Conservation (phyloP, 495 filamentous ascomycete genomes). For the Trichoderma asperelloides region DNA sequence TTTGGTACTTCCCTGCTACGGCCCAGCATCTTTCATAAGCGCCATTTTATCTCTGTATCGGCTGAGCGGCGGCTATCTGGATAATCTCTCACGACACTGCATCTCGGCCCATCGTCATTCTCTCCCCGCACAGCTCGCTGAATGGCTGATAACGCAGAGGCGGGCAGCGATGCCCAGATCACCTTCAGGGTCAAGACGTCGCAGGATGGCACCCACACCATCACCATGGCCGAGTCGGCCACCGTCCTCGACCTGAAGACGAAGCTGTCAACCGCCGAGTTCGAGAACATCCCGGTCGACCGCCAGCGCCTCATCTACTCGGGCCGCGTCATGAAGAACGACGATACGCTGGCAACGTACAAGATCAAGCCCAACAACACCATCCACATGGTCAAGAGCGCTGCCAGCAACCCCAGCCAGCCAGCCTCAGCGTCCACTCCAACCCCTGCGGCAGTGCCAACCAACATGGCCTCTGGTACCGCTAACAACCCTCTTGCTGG, state of each 20-base stretch:
- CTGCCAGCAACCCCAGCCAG: constrained; percentile 73
- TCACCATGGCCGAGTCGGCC: constrained; percentile 70
- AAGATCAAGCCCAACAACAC: constrained; percentile 97
- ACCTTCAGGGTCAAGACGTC: constrained; percentile 94
- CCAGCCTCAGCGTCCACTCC: constrained; percentile 42
- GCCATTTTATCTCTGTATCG: neutral
- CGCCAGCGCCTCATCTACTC: constrained; percentile 95
- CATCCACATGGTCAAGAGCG: constrained; percentile 91
- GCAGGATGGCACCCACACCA: constrained; percentile 69
- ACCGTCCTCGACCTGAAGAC: constrained; percentile 80
- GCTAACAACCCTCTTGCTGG: constrained; percentile 85
- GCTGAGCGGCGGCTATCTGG: neutral
- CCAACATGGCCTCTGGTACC: constrained; percentile 85
- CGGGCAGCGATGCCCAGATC: constrained; percentile 47
- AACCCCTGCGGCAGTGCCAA: constrained; percentile 57
- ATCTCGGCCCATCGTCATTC: neutral
- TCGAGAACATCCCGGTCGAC: constrained; percentile 74
- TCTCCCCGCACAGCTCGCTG: neutral
- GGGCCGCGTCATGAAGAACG: constrained; percentile 90
- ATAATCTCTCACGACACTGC: neutral
- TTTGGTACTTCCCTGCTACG: neutral
- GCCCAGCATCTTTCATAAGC: neutral
- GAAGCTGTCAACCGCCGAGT: constrained; percentile 70
- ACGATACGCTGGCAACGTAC: constrained; percentile 71
- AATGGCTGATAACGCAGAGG: constrained; percentile 48